Evolutionary conservation across 495 filamentous ascomycete species (phyloP), one percentile per base, ranked within the genome.

Genomic region (Aspergillus biplanus): DNA sequence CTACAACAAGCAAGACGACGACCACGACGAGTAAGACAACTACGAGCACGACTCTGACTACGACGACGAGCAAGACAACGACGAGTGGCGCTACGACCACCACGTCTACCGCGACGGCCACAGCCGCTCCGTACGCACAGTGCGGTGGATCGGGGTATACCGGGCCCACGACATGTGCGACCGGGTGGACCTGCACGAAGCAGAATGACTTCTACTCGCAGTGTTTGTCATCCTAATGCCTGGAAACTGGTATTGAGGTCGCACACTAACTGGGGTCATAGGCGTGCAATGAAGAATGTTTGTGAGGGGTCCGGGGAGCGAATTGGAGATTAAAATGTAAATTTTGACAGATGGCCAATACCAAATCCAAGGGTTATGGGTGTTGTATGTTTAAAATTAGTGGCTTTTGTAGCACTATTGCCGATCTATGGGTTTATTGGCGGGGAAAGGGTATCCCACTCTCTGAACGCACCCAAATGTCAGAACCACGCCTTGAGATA

Each of bases 91-190:
- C 21, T 27, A 62, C 59, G 4, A 56, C n/a, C 3, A 34, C 52
- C 0, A 31, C 58, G 34, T 35, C 21, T 13, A 33, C 52, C 7
- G 52, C 60, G 4, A 60, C 60, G 0, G 15, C 44, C 4, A 61
- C 63, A 0, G 57, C 50, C 16, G 9, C 63, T 21, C 50, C 63
- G 33, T 65, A 61, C 34, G 63, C 49, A 0, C 63, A 65, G 46
- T 65, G 63, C 31, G 63, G 63, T 33, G 63, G 63, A 18, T 35
- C 11, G 9, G 57, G 50, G 15, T 65, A 57, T n/a, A 61, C 63
- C 4, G 63, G 63, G 6, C 58, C 63, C 11, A 65, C 58, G 11
- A 33, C 31, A n/a, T 65, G 63, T 52, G 44, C 56, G 6, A 58
- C 33, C 46, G 63, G 63, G 16, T 65, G 58, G 52, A 65, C 52